These are phyloP conservation scores for Mycena venus DNA, from an alignment of 768 basidiomycete species.

Conservation along the genomic window DNA sequence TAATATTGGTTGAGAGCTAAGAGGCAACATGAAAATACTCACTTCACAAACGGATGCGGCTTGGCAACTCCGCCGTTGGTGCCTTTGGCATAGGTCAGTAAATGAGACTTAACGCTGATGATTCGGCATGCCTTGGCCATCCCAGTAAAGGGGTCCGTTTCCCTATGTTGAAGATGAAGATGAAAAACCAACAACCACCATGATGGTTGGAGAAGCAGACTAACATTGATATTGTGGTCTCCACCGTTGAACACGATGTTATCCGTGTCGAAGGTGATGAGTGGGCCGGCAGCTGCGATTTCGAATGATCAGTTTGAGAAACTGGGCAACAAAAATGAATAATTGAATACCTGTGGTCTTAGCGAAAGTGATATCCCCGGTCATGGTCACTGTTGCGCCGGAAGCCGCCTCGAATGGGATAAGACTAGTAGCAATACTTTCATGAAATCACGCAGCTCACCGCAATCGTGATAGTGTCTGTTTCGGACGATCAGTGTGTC, in stretches of 20 bases:
- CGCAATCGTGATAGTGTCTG: conserved; percentile 18
- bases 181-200: neutral
- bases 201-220: neutral
- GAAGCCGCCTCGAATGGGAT: conserved; percentile 44
- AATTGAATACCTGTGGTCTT: conserved; percentile 22
- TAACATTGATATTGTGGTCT: conserved; percentile 21
- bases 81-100: neutral
- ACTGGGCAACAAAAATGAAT: neutral
- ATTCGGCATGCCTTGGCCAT: conserved; percentile 15
- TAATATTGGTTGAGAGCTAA: neutral
- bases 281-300: conserved; percentile 23
- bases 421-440: neutral
- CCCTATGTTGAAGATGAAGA: conserved; percentile 1
- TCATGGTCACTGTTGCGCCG: conserved; percentile 38
- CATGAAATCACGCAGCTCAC: neutral
- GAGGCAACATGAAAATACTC: neutral
- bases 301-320: neutral
- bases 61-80: conserved; percentile 35
- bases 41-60: conserved; percentile 35
- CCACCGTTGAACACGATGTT: conserved; percentile 32
- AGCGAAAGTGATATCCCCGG: conserved; percentile 29
- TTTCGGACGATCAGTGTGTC: neutral
- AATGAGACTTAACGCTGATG: neutral
- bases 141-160: conserved; percentile 33
- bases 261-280: conserved; percentile 27